Evolutionary conservation across 495 filamentous ascomycete species (phyloP), one percentile per base, ranked within the genome.

Genomic region (Aspergillus ostianus): DNA sequence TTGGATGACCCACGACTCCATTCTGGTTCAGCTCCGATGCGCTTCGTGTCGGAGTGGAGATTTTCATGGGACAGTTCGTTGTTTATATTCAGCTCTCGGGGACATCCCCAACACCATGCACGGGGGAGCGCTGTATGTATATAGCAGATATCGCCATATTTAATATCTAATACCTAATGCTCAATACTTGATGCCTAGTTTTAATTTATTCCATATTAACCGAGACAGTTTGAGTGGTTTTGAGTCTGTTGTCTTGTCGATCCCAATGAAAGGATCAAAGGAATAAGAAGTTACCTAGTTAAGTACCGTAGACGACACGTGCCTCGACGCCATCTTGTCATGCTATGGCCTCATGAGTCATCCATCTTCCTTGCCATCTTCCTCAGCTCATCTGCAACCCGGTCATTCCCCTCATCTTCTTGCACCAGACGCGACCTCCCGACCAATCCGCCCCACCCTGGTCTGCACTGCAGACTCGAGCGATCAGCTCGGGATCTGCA

Each of bases 81-180:
- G 52, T 46, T 26, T 45, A 46, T 54, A 41, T 52, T 32, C 50
- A 18, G 7, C 19, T 52, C 13, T 32, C 27, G 51, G 12, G 30
- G n/a, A 17, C 51, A 21, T 54, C 13, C 30, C 30, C 30, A 7
- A 32, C 30, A 32, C 10, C 10, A 7, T 3, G 30, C 51, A 54
- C 6, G n/a, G 8, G 9, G 51, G n/a, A 44, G 41, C n/a, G 26
- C 3, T 54, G 51, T 54, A 44, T 54, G 44, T 54, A 54, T 32
- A 32, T 32, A 32, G 30, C 30, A 4, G 6, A 32, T 12, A 32
- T 32, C 30, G 1, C 8, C 6, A 32, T 32, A 32, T 32, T 7
- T 8, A 32, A 32, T 4, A 26, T 26, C 23, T 26, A 26, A 26
- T 26, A 26, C 2, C 23, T 26, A 26, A 26, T 26, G n/a, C n/a